Conservation (phyloP, 75 land plant genomes). For the Pinus albicaulis region DNA sequence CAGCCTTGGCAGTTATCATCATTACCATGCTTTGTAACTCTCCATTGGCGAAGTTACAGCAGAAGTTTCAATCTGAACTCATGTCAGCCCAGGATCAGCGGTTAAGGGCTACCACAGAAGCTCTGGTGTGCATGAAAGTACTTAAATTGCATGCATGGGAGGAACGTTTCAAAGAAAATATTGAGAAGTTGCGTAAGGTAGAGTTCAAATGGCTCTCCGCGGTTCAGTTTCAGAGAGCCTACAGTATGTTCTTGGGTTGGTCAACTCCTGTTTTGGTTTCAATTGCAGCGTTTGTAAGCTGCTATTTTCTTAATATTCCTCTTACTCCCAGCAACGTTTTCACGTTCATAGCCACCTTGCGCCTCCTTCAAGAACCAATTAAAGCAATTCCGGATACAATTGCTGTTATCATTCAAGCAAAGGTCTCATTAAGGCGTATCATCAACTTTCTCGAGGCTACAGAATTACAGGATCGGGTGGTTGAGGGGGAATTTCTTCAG, state of each 20-base stretch:
- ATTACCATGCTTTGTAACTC: conserved; percentile 56
- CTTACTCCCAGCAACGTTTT: conserved; percentile 67
- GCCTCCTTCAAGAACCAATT: conserved; percentile 74
- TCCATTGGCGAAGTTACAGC: conserved; percentile 50
- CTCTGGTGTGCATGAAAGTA: conserved; percentile 55
- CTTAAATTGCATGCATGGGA: conserved; percentile 81
- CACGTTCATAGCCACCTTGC: conserved; percentile 79
- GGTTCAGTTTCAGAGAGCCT: conserved; percentile 48
- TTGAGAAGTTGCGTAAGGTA: conserved; percentile 37
- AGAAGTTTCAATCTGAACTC: conserved; percentile 47
- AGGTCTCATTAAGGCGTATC: conserved; percentile 61
- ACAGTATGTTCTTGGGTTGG: conserved; percentile 64
- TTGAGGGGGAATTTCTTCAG: conserved; percentile 5
- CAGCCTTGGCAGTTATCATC: conserved; percentile 41
- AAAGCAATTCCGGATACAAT: conserved; percentile 60
- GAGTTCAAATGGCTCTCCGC: conserved; percentile 51
- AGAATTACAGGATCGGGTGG: conserved; percentile 23
- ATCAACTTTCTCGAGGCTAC: conserved; percentile 31
- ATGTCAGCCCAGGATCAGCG: conserved; percentile 74
- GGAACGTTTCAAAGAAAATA: conserved; percentile 31
- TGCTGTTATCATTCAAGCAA: conserved; percentile 57
- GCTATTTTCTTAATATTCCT: conserved; percentile 49
- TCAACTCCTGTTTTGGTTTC: conserved; percentile 70
- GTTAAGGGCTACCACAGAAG: conserved; percentile 64
- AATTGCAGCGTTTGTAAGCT: conserved; percentile 69